A percentile compares a stretch with the other conserved stretches of the same genome.
Evolutionary conservation across 2,329 filamentous ascomycete genomes (phyloP).

Genomic region (Aspergillus sp.): DNA sequence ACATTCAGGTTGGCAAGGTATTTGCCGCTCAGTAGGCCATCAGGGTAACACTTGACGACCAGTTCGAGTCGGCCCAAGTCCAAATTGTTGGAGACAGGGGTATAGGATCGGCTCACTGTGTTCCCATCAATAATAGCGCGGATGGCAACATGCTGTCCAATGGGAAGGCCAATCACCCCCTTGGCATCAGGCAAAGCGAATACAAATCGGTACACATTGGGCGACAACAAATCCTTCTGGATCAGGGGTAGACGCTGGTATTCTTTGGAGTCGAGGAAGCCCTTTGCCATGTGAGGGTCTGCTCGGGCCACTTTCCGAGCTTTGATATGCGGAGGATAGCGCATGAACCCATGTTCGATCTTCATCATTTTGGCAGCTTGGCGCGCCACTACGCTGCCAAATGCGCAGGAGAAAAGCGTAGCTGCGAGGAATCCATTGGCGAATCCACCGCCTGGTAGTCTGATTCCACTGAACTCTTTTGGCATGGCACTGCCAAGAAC

Average conservation of each 20-base stretch:
- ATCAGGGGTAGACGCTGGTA: constrained; percentile 53
- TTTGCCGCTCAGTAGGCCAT: constrained; percentile 34
- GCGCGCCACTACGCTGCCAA: constrained; percentile 17
- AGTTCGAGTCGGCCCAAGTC: constrained; percentile 38
- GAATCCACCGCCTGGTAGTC: constrained; percentile 23
- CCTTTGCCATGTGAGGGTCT: constrained; percentile 45
- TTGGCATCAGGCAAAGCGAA: constrained; percentile 52
- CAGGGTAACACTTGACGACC: constrained; percentile 40
- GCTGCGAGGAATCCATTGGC: constrained; percentile 26
- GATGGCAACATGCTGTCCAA: constrained; percentile 60
- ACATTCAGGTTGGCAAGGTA: constrained; percentile 33
- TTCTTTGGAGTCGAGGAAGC: constrained; percentile 53
- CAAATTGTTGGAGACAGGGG: constrained; percentile 43
- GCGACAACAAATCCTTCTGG: constrained; percentile 25
- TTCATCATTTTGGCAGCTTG: constrained; percentile 24
- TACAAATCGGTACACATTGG: constrained; percentile 45
- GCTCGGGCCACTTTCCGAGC: constrained; percentile 40
- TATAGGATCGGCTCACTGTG: constrained; percentile 56
- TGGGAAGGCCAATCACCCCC: constrained; percentile 56
- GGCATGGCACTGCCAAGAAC: not conserved
- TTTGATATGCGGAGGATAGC: constrained; percentile 44
- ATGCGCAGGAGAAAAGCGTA: constrained; percentile 15
- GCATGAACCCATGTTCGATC: constrained; percentile 30
- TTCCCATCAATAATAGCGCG: constrained; percentile 51
- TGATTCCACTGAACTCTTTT: constrained; percentile 6